A percentile compares a stretch with the other conserved stretches of the same genome.
phyloP scores from a whole-genome alignment of 2,329 filamentous ascomycete genomes.

The Seiridium unicorne region DNA sequence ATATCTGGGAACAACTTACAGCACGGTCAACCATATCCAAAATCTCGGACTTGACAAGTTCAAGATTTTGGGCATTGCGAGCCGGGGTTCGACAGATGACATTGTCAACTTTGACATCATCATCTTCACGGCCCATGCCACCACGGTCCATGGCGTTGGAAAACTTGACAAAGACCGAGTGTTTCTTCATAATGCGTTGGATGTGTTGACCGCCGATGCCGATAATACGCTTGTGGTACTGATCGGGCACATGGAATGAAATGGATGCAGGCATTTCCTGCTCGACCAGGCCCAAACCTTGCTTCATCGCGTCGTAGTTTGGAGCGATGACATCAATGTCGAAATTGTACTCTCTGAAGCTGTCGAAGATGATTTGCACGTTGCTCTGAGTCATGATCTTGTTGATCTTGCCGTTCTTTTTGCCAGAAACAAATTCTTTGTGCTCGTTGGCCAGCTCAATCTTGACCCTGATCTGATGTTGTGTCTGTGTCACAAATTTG shows the following conservation, averaged over 20 bases:
- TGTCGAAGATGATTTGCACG: slow-evolving; percentile 98
- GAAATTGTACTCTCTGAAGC: slow-evolving; percentile 99
- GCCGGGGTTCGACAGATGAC: slow-evolving; percentile 97
- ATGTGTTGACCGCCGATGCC: slow-evolving; percentile 98
- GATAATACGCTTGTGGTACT: slow-evolving; percentile 99
- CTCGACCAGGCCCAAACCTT: slow-evolving; percentile 87
- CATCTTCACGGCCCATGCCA: slow-evolving; percentile 89
- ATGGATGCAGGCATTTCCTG: slow-evolving; percentile 99
- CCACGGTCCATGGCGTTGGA: slow-evolving; percentile 97
- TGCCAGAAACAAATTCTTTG: slow-evolving; percentile 98
- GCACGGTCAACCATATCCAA: slow-evolving; percentile 99
- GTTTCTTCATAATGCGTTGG: slow-evolving; percentile 99
- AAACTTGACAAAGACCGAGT: slow-evolving; percentile 99
- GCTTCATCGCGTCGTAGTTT: slow-evolving; percentile 91
- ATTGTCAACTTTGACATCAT: slow-evolving; percentile 98
- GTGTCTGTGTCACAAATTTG: slow-evolving; percentile 80
- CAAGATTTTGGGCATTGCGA: slow-evolving; percentile 92
- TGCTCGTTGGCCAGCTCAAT: slow-evolving; percentile 99
- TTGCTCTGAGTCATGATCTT: slow-evolving; percentile 99
- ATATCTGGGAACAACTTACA: slow-evolving; percentile 43
- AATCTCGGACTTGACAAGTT: slow-evolving; percentile 97
- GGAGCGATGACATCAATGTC: slow-evolving; percentile 96
- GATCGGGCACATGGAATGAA: slow-evolving; percentile 97
- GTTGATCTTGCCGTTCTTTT: slow-evolving; percentile 99
- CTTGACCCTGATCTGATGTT: slow-evolving; percentile 94